phyloP scores from a whole-genome alignment of 768 basidiomycete genomes.

The Suillus spraguei region DNA sequence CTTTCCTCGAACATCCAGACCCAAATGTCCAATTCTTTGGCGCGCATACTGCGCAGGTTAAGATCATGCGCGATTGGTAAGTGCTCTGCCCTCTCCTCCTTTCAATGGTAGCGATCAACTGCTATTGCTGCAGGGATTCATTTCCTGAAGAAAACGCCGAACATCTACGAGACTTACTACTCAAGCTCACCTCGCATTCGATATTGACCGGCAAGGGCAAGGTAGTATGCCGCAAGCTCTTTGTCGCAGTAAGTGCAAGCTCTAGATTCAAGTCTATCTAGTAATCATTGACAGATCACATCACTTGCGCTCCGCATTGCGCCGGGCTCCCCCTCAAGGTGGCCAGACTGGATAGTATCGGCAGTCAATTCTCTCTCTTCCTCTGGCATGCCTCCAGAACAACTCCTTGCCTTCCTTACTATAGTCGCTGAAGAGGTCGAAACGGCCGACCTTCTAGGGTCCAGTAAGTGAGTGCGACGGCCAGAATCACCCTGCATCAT shows the following conservation, averaged over 20 bases:
- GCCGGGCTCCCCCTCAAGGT: slow-evolving; percentile 56
- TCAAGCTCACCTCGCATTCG: slow-evolving; percentile 71
- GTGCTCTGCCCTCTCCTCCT: slow-evolving; percentile 21
- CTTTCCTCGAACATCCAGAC: slow-evolving; percentile 70
- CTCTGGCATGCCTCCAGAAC: slow-evolving; percentile 58
- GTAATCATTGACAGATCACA: slow-evolving; percentile 48
- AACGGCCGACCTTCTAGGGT: slow-evolving; percentile 71
- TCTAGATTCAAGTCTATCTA: neutral
- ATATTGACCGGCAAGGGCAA: slow-evolving; percentile 59
- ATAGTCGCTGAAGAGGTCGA: slow-evolving; percentile 86
- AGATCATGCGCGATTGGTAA: slow-evolving; percentile 92
- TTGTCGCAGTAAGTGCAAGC: slow-evolving; percentile 68
- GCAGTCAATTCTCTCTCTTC: slow-evolving; percentile 64
- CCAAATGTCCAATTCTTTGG: slow-evolving; percentile 93
- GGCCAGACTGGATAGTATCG: slow-evolving; percentile 78
- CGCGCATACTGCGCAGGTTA: slow-evolving; percentile 91
- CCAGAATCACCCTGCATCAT: neutral
- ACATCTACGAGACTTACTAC: slow-evolving; percentile 62
- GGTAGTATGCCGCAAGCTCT: slow-evolving; percentile 83
- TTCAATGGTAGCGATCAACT: slow-evolving; percentile 9
- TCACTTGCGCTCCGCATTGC: slow-evolving; percentile 74
- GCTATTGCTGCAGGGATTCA: slow-evolving; percentile 55
- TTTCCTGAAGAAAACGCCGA: slow-evolving; percentile 65
- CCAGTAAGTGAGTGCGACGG: slow-evolving; percentile 61
- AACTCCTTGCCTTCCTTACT: slow-evolving; percentile 73